Percentiles rank a stretch among this genome's conserved stretches.
phyloP scores from a whole-genome alignment of 768 basidiomycete species.

The Cyathus striatus region DNA sequence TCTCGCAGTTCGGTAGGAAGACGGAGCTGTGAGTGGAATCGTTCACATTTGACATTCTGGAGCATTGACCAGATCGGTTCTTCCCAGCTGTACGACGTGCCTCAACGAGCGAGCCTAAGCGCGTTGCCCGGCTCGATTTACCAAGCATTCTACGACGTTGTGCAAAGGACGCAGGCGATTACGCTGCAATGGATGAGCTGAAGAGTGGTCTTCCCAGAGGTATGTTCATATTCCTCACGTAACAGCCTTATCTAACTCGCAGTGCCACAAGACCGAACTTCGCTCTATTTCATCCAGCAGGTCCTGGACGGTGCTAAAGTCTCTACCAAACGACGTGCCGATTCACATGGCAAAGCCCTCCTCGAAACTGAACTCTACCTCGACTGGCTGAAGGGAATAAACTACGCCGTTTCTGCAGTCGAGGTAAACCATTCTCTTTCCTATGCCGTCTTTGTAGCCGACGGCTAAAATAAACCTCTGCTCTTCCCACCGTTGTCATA shows the following conservation, averaged over 20 bases:
- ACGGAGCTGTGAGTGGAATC: not conserved
- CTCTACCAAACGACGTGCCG: slow-evolving; percentile 22
- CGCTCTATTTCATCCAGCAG: slow-evolving; percentile 17
- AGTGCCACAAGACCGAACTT: slow-evolving; percentile 9
- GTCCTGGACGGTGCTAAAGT: slow-evolving; percentile 26
- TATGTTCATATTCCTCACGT: not conserved
- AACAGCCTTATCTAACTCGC: not conserved
- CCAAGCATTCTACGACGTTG: slow-evolving; percentile 15
- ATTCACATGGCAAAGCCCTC: slow-evolving; percentile 19
- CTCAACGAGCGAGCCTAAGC: slow-evolving; percentile 9
- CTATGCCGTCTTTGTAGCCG: not conserved
- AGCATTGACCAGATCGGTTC: not conserved
- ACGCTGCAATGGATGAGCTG: slow-evolving; percentile 12
- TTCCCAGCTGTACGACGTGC: not conserved
- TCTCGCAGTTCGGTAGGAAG: not conserved
- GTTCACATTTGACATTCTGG: not conserved
- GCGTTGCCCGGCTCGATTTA: slow-evolving; percentile 15
- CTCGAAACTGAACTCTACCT: slow-evolving; percentile 39
- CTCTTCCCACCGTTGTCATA: slow-evolving; percentile 1
- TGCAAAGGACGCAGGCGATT: slow-evolving; percentile 10
- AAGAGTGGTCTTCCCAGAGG: slow-evolving; percentile 18
- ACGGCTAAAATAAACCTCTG: not conserved
- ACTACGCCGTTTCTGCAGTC: slow-evolving; percentile 30
- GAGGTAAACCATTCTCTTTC: slow-evolving; percentile 23
- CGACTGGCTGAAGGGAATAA: slow-evolving; percentile 33